These are phyloP conservation scores for Malbranchea cinnamomea DNA, from an alignment of 2,329 filamentous ascomycete species.

Conservation along the genomic window DNA sequence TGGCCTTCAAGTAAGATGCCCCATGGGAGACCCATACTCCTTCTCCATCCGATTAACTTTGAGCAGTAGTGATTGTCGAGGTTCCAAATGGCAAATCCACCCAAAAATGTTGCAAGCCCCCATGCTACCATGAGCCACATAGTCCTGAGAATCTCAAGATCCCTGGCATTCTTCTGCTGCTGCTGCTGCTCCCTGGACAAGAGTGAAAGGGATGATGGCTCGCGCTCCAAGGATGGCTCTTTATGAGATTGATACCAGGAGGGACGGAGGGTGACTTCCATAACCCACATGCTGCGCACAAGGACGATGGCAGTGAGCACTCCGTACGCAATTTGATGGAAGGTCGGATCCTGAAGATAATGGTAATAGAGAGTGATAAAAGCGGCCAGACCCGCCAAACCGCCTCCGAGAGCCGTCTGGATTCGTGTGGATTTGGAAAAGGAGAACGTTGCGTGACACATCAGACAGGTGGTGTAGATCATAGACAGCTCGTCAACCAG, in stretches of 20 bases:
- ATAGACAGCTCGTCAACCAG: conserved; percentile 55
- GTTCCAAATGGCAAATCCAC: conserved; percentile 63
- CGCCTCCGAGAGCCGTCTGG: conserved; percentile 40
- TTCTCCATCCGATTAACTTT: conserved; percentile 49
- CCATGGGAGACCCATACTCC: conserved; percentile 61
- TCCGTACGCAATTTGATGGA: conserved; percentile 70
- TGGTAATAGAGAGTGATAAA: conserved; percentile 73
- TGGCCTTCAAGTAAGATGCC: conserved; percentile 59
- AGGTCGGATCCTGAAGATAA: conserved; percentile 63
- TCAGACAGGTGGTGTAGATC: conserved; percentile 58
- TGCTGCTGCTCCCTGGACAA: conserved; percentile 30
- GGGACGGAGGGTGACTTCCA: conserved; percentile 52
- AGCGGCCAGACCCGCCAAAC: conserved; percentile 39
- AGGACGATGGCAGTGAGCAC: conserved; percentile 56
- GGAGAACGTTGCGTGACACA: conserved; percentile 60
- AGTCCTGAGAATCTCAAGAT: conserved; percentile 41
- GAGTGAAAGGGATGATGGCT: conserved; percentile 16
- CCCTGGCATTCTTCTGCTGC: conserved; percentile 38
- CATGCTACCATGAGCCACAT: conserved; percentile 65
- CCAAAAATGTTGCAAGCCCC: conserved; percentile 56
- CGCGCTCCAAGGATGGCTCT: conserved; percentile 26
- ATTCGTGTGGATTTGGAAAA: conserved; percentile 43
- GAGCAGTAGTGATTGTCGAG: conserved; percentile 65
- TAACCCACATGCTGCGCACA: conserved; percentile 59
- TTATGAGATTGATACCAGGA: conserved; percentile 35